Percentiles rank a stretch among this genome's conserved stretches.
Evolutionary conservation across 2,329 filamentous ascomycete species (phyloP).

Genomic region (Diplodia seriata): DNA sequence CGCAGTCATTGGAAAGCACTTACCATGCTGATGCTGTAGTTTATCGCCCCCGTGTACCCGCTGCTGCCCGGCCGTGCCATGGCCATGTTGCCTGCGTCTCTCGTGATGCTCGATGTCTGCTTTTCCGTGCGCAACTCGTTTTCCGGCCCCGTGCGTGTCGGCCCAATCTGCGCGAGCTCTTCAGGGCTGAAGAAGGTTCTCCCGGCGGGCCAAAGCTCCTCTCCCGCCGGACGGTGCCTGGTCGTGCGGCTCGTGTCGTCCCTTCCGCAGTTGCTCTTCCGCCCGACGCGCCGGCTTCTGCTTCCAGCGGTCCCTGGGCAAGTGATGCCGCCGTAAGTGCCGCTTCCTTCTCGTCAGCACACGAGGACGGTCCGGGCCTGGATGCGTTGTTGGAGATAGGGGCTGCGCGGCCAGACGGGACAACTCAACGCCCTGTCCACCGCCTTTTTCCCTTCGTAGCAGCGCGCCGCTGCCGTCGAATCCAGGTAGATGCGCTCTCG

Average conservation of each 20-base stretch:
- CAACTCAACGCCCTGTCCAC: constrained; percentile 12
- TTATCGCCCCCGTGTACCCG: constrained; percentile 13
- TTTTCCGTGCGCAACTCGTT: constrained; percentile 21
- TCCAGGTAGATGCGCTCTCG: not conserved
- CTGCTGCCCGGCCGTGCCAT: constrained; percentile 17
- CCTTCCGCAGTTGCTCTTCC: constrained; percentile 5
- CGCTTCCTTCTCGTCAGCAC: constrained; percentile 7
- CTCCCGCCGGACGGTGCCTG: not conserved
- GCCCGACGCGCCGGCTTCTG: constrained; percentile 12
- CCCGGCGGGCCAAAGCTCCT: constrained; percentile 19
- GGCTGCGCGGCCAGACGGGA: not conserved
- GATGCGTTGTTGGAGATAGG: constrained; percentile 21
- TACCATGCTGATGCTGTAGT: constrained; percentile 32
- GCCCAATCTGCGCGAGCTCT: not conserved
- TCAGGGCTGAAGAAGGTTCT: constrained; percentile 8
- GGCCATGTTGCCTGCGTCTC: not conserved
- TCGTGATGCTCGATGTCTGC: not conserved
- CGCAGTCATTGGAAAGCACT: constrained; percentile 1
- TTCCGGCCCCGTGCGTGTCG: constrained; percentile 10
- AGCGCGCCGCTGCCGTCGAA: not conserved
- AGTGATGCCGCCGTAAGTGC: constrained; percentile 9
- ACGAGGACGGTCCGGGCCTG: not conserved
- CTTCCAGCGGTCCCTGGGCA: not conserved
- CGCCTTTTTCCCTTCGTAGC: constrained; percentile 9
- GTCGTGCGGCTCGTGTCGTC: constrained; percentile 20